Base-by-base conservation (phyloP, 192 early-diverging fungal genomes). In the Coemansia sp. region DNA sequence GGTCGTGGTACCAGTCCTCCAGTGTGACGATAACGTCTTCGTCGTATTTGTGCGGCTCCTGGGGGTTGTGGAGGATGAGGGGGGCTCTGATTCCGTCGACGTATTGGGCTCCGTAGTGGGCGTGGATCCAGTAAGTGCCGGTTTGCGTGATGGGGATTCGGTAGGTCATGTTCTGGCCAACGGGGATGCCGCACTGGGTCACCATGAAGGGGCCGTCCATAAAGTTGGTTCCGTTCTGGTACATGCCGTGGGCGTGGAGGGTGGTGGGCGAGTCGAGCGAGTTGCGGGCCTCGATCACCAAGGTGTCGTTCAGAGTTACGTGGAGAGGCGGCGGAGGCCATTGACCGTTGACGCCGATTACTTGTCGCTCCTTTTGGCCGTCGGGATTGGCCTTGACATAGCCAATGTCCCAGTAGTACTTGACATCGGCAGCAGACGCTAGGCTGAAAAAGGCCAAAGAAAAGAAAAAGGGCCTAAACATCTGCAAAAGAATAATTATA, bases 121-220 rank as follows among this genome's bases (percentile, higher is more conserved):
- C 75, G 65, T 94, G 92, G 59, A 89, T 86, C 94, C 94, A 95
- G 78, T 88, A 94, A 12, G 91, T 93, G 41, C 94, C 94, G 18
- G 84, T 84, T 62, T 95, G 92, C 53, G 68, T 64, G 43, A 89
- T 73, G 7, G 78, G 75, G 59, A 89, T 88, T 6, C 76, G 81
- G 69, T 95, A 95, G 0, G 90, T 91, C 72, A 90, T 87, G 62
- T 77, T 85, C 18, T 62, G 63, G 6, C 87, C 86, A 0, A 84
- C 69, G 7, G 91, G 88, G 65, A 95, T 93, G 2, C 83, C 84
- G 69, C 93, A 93, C 68, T 93, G 88, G 14, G 90, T 91, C 45
- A 89, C 82, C 74, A 85, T 87, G 38, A 69, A 59, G 3, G 89
- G 83, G 5, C 93, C 92, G 79, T 94, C 93, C 59, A 86, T 78